A percentile compares a stretch with the other conserved stretches of the same genome.
phyloP scores from a whole-genome alignment of 257 asterid genomes.

The Striga asiatica region DNA sequence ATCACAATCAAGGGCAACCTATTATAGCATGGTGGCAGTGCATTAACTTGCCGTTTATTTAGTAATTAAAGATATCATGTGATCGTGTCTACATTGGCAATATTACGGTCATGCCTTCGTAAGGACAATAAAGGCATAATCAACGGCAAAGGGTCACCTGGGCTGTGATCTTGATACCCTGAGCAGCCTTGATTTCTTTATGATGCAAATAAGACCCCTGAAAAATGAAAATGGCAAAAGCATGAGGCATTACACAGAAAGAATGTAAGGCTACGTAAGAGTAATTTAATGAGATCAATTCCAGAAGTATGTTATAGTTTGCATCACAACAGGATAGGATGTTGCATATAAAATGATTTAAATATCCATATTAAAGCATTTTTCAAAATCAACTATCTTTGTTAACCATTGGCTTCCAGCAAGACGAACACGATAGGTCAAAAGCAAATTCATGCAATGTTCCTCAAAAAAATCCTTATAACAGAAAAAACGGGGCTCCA shows the following conservation, averaged over 20 bases:
- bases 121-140: neutral
- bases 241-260: neutral
- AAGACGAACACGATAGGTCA: neutral
- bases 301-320: slow-evolving; percentile 4
- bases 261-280: neutral
- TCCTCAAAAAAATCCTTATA: no score
- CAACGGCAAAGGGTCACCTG: slow-evolving; percentile 49
- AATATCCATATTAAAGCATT: slow-evolving; percentile 8
- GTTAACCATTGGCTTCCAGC: neutral
- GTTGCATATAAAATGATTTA: neutral
- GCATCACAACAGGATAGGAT: neutral
- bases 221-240: slow-evolving; percentile 8
- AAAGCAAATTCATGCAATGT: neutral
- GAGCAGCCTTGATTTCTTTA: slow-evolving; percentile 95
- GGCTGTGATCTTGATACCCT: slow-evolving; percentile 90
- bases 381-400: neutral
- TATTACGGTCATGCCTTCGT: neutral
- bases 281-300: neutral
- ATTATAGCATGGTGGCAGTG: neutral
- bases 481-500: no score
- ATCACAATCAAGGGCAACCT: neutral
- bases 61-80: neutral
- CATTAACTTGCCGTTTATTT: neutral
- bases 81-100: neutral
- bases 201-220: slow-evolving; percentile 92